A percentile compares a stretch with the other conserved stretches of the same genome.
Evolutionary conservation across 2,329 filamentous ascomycete genomes (phyloP).

Genomic region (Cadophora sp.): DNA sequence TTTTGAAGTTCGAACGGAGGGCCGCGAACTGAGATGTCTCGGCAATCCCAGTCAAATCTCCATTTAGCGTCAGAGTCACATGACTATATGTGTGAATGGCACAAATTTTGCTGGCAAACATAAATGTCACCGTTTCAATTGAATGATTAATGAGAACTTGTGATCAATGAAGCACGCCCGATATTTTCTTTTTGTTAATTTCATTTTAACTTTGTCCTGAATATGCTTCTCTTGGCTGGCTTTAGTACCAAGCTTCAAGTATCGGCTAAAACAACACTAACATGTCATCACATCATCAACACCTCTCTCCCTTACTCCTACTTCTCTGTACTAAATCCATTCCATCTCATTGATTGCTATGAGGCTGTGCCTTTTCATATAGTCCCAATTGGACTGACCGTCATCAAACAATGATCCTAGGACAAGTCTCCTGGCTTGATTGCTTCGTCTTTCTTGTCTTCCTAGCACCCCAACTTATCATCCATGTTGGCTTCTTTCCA

Average conservation of each 20-base stretch:
- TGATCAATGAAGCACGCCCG: too few species aligned
- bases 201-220: too few species aligned
- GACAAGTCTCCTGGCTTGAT: constrained; percentile 77
- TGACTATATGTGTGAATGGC: not conserved
- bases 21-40: not conserved
- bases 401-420: constrained; percentile 67
- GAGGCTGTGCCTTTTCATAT: not conserved
- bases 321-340: not conserved
- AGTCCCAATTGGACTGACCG: not conserved
- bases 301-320: not conserved
- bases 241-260: not conserved
- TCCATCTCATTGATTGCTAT: not conserved
- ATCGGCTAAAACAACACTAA: constrained; percentile 2
- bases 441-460: constrained; percentile 76
- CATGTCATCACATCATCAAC: not conserved
- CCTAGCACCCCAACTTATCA: constrained; percentile 73
- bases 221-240: constrained; percentile 1
- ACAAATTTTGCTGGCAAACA: too few species aligned
- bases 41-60: not conserved
- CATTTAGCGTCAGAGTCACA: not conserved
- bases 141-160: too few species aligned
- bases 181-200: too few species aligned
- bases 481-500: constrained; percentile 67
- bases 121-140: too few species aligned
- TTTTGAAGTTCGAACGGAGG: not conserved